phyloP scores from a whole-genome alignment of 164 flowering plant species.

The Dillenia suffruticosa region DNA sequence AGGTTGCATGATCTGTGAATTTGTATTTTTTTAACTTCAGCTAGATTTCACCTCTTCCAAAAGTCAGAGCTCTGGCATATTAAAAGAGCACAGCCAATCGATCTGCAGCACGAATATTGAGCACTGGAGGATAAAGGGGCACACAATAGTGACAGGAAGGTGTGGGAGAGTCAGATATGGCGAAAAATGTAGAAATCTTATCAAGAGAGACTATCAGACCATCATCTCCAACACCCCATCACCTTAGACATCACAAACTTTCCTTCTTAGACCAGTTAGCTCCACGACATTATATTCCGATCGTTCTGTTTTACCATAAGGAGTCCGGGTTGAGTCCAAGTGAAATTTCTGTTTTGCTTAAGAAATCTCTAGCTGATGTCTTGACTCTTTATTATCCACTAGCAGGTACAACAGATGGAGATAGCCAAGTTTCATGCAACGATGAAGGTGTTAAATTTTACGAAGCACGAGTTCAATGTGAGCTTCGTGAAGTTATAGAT shows the following conservation, averaged over 20 bases:
- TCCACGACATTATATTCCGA: constrained; percentile 5
- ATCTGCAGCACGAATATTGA: no score
- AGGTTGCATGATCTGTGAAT: no score
- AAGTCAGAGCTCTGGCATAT: no score
- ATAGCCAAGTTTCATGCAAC: constrained; percentile 16
- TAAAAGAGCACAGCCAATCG: no score
- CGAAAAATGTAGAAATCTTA: constrained; percentile 8
- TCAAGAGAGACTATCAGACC: constrained; percentile 17
- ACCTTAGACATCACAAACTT: constrained; percentile 13
- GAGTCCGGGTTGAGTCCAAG: no score
- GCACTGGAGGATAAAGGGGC: no score
- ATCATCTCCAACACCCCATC: constrained; percentile 19
- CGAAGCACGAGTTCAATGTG: constrained; percentile 13
- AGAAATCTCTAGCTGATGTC: constrained; percentile 8
- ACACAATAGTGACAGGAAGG: no score
- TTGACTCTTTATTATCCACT: constrained; percentile 26
- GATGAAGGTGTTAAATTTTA: constrained; percentile 15
- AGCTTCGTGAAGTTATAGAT: constrained; percentile 15
- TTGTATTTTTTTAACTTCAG: no score
- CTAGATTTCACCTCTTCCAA: no score
- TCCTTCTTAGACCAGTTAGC: constrained; percentile 22
- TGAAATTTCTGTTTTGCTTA: no score
- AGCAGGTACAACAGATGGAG: constrained; percentile 28
- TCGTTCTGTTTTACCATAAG: constrained; percentile 20
- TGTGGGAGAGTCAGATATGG: no score